Evolutionary conservation across 1,284 basidiomycete species (phyloP), one percentile per base, ranked within the genome.

Genomic region (Marasmius sp.): DNA sequence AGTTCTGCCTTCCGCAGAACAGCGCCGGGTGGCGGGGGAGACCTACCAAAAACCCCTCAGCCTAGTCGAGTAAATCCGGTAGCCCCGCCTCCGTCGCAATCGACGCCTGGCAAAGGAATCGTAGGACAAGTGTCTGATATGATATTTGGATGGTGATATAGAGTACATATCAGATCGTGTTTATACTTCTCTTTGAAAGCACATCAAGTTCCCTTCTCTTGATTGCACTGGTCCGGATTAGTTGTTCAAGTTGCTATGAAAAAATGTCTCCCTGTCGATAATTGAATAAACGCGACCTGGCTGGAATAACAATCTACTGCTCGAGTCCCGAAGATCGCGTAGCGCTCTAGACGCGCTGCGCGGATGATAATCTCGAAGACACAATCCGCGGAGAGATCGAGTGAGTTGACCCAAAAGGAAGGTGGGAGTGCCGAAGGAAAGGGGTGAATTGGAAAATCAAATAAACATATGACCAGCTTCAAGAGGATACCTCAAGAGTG

Each of bases 71-170:
- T 37, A 37, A 54, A n/a, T 54, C 34, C 64, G 10, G 36, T 54
- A 10, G 43, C 60, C 20, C 63, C 64, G 0, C 34, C 68, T 1
- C 68, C 66, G 4, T 66, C 68, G 22, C 67, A 70, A 47, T 69
- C 69, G 37, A 74, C 77, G 6, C 78, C 81, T n/a, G 79, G 67
- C 59, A 91, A 86, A 70, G 80, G 87, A 5, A 68, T 91, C 65
- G 62, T 92, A 3, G 88, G 88, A 11, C 87, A 89, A 71, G 84
- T 91, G 48, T 86, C 86, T n/a, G 89, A 91, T 76, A 70, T 90
- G 65, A 85, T 92, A 57, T 91, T 91, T 72, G 89, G 88, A 22
- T 90, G 88, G 88, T 88, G 84, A 75, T n/a, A 18, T n/a, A 14
- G 27, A n/a, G 48, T 14, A 18, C 20, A 22, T 27, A n/a, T 10